Percentiles rank a stretch among this genome's conserved stretches.
phyloP scores from a whole-genome alignment of 1,139 yeast genomes.

The Saccharomycopsis hybrid region DNA sequence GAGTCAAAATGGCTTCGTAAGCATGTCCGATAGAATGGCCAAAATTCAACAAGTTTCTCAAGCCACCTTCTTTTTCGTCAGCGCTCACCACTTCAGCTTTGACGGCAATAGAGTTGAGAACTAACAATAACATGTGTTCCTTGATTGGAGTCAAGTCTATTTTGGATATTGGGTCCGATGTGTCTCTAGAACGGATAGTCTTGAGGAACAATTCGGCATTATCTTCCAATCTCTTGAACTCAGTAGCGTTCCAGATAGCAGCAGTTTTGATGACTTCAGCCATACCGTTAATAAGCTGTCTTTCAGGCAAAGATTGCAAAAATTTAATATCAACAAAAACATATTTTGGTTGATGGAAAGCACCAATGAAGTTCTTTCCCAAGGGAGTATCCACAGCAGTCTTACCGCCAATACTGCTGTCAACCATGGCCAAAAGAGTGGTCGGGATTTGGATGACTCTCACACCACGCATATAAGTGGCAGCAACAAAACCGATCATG shows the following conservation, averaged over 20 bases:
- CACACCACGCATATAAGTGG: slow-evolving; percentile 98
- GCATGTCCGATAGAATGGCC: slow-evolving; percentile 99
- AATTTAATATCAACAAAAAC: slow-evolving; percentile 86
- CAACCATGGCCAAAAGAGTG: slow-evolving; percentile 92
- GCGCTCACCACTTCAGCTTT: slow-evolving; percentile 91
- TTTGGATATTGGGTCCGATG: slow-evolving; percentile 29
- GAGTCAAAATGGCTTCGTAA: slow-evolving; percentile 91
- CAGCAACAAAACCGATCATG: slow-evolving; percentile 98
- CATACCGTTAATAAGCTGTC: slow-evolving; percentile 97
- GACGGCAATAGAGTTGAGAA: slow-evolving; percentile 78
- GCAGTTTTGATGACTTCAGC: slow-evolving; percentile 98
- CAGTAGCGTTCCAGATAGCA: slow-evolving; percentile 92
- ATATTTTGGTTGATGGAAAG: slow-evolving; percentile 93
- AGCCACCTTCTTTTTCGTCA: slow-evolving; percentile 94
- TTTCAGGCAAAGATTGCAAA: slow-evolving; percentile 79
- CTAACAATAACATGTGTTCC: slow-evolving; percentile 72
- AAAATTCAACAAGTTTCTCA: slow-evolving; percentile 85
- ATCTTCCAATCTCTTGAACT: slow-evolving; percentile 76
- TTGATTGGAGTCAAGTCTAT: slow-evolving; percentile 61
- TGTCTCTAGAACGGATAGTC: slow-evolving; percentile 44
- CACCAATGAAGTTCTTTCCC: slow-evolving; percentile 95
- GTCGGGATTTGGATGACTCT: slow-evolving; percentile 93
- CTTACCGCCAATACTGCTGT: slow-evolving; percentile 96
- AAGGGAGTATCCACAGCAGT: slow-evolving; percentile 98
- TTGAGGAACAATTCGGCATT: slow-evolving; percentile 63